Percentiles rank a stretch among this genome's conserved stretches.
These are phyloP conservation scores for Xylaria castorea DNA, from an alignment of 495 filamentous ascomycete species.

Conservation along the genomic window DNA sequence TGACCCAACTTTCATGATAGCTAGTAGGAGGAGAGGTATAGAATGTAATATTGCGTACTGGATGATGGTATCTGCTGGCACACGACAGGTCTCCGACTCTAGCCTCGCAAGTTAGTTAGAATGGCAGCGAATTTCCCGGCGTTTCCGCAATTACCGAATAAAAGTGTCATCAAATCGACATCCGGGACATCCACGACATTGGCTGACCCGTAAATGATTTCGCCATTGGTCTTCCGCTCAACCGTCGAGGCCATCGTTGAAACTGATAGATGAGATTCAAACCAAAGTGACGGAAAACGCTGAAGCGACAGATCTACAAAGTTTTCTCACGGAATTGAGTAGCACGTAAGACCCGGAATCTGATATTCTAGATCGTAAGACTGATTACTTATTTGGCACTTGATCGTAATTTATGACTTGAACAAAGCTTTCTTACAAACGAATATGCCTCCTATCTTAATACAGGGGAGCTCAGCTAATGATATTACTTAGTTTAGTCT, in stretches of 20 bases:
- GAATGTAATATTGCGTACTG: background rate
- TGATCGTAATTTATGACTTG: background rate
- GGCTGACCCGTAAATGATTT: constrained; percentile 18
- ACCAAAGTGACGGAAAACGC: background rate
- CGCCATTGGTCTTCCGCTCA: constrained; percentile 18
- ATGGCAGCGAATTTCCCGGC: background rate
- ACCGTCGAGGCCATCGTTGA: constrained; percentile 17
- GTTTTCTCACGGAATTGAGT: background rate
- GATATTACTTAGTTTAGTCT: background rate
- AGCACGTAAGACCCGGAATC: background rate
- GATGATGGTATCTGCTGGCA: constrained; percentile 17
- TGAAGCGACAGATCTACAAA: background rate
- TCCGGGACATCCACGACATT: constrained; percentile 13
- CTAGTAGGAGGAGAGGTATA: background rate
- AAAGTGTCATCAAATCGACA: constrained; percentile 25
- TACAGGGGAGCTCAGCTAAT: background rate
- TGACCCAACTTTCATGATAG: background rate
- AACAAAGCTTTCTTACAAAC: background rate
- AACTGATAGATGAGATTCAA: background rate
- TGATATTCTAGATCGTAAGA: background rate
- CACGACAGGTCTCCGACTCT: constrained; percentile 24
- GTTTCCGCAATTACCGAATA: constrained; percentile 22
- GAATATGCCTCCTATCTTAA: background rate
- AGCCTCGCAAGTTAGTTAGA: constrained; percentile 8
- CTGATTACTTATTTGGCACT: background rate